phyloP scores from a whole-genome alignment of 257 asterid genomes.

The Thymus quinquecostatus region DNA sequence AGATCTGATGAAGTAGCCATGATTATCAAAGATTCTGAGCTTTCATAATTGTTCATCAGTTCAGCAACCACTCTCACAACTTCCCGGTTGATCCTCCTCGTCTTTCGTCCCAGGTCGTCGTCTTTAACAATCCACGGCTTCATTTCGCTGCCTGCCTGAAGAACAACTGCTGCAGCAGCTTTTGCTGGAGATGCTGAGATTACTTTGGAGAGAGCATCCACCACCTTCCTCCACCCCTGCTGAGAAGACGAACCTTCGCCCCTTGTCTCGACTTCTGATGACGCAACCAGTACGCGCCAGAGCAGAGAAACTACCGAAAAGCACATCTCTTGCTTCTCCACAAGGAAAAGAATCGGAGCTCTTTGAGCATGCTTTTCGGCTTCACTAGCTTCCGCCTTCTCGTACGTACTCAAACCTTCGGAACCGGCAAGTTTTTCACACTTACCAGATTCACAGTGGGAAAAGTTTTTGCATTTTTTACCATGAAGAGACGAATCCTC shows the following conservation, averaged over 20 bases:
- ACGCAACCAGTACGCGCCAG: slow-evolving; percentile 77
- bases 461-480: slow-evolving; percentile 43
- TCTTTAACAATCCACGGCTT: slow-evolving; percentile 86
- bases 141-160: slow-evolving; percentile 86
- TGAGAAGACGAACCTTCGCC: slow-evolving; percentile 85
- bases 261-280: slow-evolving; percentile 81
- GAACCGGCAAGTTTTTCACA: slow-evolving; percentile 45
- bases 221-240: slow-evolving; percentile 98
- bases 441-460: slow-evolving; percentile 44
- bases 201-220: slow-evolving; percentile 83
- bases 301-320: slow-evolving; percentile 88
- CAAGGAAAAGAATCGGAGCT: slow-evolving; percentile 57
- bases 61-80: slow-evolving; percentile 80
- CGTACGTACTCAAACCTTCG: slow-evolving; percentile 34
- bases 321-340: slow-evolving; percentile 77
- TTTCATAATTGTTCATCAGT: slow-evolving; percentile 73
- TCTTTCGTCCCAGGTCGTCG: slow-evolving; percentile 69
- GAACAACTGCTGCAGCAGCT: slow-evolving; percentile 88
- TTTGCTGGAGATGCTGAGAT: slow-evolving; percentile 83
- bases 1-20: slow-evolving; percentile 79
- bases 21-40: slow-evolving; percentile 70
- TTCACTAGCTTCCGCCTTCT: slow-evolving; percentile 38
- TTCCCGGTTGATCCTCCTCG: slow-evolving; percentile 78
- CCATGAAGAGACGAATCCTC: slow-evolving; percentile 64
- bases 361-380: slow-evolving; percentile 41